Conservation (phyloP, 495 filamentous ascomycete genomes). For the Aspergillus avenaceus region DNA sequence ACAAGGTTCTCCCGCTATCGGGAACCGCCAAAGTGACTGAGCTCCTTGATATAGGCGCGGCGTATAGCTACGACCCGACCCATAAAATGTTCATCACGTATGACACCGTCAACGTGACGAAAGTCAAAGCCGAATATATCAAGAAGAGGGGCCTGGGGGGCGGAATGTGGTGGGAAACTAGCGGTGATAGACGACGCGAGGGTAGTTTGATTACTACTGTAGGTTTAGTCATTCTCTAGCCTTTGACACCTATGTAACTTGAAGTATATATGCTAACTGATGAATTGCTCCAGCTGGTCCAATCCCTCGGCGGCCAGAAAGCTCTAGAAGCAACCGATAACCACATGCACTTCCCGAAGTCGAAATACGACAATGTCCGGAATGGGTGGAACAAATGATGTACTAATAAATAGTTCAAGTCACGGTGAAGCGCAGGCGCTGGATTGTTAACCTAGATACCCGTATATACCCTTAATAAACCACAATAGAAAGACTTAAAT, state of each 20-base stretch:
- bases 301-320: conserved; percentile 26
- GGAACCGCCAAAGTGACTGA: conserved; percentile 7
- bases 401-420: too few species aligned
- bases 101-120: conserved; percentile 59
- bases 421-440: too few species aligned
- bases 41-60: conserved; percentile 34
- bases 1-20: conserved; percentile 1
- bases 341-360: conserved; percentile 57
- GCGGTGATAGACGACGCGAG: conserved; percentile 58
- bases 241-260: neutral
- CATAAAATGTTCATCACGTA: conserved; percentile 64
- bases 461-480: too few species aligned
- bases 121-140: conserved; percentile 64
- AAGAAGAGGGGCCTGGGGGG: conserved; percentile 62
- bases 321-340: conserved; percentile 52
- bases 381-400: conserved; percentile 25
- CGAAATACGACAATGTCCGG: conserved; percentile 66
- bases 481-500: too few species aligned
- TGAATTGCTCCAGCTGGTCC: conserved; percentile 25
- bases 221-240: conserved; percentile 14
- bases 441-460: too few species aligned
- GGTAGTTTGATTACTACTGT: conserved; percentile 60
- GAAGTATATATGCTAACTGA: neutral
- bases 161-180: conserved; percentile 89
- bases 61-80: conserved; percentile 63